These are phyloP conservation scores for Phoma sp. DNA, from an alignment of 2,329 filamentous ascomycete genomes.

Conservation along the genomic window DNA sequence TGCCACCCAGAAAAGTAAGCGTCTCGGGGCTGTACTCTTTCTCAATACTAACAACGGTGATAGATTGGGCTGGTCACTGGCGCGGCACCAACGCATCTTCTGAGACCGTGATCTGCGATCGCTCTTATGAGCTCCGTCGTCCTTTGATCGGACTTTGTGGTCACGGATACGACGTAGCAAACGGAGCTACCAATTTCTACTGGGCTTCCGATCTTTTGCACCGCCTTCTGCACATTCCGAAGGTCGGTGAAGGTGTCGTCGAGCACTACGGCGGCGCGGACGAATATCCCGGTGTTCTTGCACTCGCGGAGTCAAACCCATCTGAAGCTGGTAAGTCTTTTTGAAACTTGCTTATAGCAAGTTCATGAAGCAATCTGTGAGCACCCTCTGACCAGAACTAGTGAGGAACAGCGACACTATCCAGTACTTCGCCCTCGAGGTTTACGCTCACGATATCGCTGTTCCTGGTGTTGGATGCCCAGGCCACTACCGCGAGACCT, in stretches of 20 bases:
- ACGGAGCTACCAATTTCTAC: slow-evolving; percentile 63
- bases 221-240: slow-evolving; percentile 67
- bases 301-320: slow-evolving; percentile 58
- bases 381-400: too few relatives aligned
- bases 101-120: slow-evolving; percentile 73
- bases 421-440: slow-evolving; percentile 73
- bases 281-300: slow-evolving; percentile 61
- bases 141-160: slow-evolving; percentile 66
- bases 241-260: slow-evolving; percentile 64
- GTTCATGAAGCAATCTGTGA: too few relatives aligned
- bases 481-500: slow-evolving; percentile 47
- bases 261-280: slow-evolving; percentile 68
- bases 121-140: slow-evolving; percentile 64
- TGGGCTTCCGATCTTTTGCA: slow-evolving; percentile 72
- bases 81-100: slow-evolving; percentile 67
- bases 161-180: slow-evolving; percentile 66
- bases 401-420: slow-evolving; percentile 54
- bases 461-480: slow-evolving; percentile 67
- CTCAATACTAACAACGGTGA: neutral
- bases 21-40: too few relatives aligned
- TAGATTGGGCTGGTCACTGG: slow-evolving; percentile 72
- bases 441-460: slow-evolving; percentile 69
- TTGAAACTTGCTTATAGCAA: too few relatives aligned
- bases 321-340: slow-evolving; percentile 48
- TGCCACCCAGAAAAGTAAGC: slow-evolving; percentile 35